Evolutionary conservation across 371 early-diverging fungal species (phyloP).

Genomic region (Mucor lusitanicus): DNA sequence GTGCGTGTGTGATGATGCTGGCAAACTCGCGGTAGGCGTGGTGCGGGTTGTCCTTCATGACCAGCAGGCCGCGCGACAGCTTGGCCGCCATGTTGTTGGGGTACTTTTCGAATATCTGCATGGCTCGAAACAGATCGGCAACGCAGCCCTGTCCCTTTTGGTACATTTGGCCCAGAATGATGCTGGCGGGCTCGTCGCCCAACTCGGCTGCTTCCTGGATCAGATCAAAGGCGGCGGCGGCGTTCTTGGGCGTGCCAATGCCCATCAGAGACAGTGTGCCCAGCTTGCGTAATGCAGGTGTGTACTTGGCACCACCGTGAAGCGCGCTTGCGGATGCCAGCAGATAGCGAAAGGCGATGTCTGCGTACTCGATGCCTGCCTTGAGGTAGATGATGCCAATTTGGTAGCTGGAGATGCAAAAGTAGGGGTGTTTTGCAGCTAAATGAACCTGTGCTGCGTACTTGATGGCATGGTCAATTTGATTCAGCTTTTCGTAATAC

Average conservation of each 20-base stretch:
- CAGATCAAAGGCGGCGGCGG: constrained; percentile 3
- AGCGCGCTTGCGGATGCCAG: constrained; percentile 1
- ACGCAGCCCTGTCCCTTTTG: constrained; percentile 8
- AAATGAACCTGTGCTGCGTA: constrained; percentile 5
- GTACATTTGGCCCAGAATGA: constrained; percentile 27
- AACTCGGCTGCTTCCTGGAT: constrained; percentile 14
- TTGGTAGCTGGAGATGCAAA: constrained; percentile 14
- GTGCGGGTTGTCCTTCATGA: constrained; percentile 14
- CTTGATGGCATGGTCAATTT: constrained; percentile 1
- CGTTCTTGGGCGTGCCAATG: constrained; percentile 8
- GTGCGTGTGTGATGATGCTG: background rate
- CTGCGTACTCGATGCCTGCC: constrained; percentile 1
- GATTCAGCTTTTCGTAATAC: constrained; percentile 14
- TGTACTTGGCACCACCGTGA: background rate
- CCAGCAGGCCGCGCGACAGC: constrained; percentile 11
- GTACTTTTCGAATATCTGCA: constrained; percentile 7
- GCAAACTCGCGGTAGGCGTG: constrained; percentile 14
- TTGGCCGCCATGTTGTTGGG: constrained; percentile 19
- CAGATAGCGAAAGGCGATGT: constrained; percentile 11
- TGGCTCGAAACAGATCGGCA: constrained; percentile 5
- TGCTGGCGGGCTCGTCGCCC: constrained; percentile 16
- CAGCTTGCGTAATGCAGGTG: constrained; percentile 12
- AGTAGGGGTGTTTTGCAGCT: constrained; percentile 10
- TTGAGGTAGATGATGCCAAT: constrained; percentile 19
- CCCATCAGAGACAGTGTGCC: constrained; percentile 13